Base-by-base conservation (phyloP, 1,139 yeast genomes). In the Arxiozyma heterogenica region DNA sequence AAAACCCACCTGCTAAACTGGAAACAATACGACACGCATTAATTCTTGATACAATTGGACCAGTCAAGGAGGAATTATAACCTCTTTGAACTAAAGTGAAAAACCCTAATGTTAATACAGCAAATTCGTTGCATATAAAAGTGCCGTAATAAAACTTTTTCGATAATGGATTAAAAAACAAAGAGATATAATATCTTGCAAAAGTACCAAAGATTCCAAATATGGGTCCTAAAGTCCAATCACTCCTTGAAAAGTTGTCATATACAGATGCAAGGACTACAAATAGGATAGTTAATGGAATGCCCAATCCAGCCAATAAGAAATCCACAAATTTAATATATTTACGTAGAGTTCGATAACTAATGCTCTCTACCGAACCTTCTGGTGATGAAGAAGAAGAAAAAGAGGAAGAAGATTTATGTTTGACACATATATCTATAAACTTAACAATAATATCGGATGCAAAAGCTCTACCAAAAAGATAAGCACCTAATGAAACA, bases 111-210 rank as follows among this genome's bases (percentile, higher is more conserved):
- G 88, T 50, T 0, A 77, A 49, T 0, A 84, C 75, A 0, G 90
- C 95, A 0, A 73, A 22, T 1, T 81, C 59, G 65, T 91, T 91
- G 6, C 86, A 90, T 0, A 75, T 49, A 57, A 84, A 85, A 0
- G 98, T 91, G 0, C 98, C 98, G 52, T 76, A 41, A 15, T 88
- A 90, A 68, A 84, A 85, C 59, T 70, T 64, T 8, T 68, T 59
- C 12, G 58, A 41, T 21, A 51, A 59, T 0, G 74, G 66, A 62
- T 84, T 86, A 38, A 83, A 69, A 53, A 66, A 62, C 52, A 75
- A 75, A 12, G 88, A 74, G 6, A 83, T 62, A 61, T 77, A 75
- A 65, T 69, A 87, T 48, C 98, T 71, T 3, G 74, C 49, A 54
- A 78, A 69, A 2, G 66, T 51, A 2, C 69, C 72, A 39, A 63